A percentile compares a stretch with the other conserved stretches of the same genome.
These are phyloP conservation scores for Otatea glauca DNA, from an alignment of 176 grass and related monocot genomes.

Conservation along the genomic window DNA sequence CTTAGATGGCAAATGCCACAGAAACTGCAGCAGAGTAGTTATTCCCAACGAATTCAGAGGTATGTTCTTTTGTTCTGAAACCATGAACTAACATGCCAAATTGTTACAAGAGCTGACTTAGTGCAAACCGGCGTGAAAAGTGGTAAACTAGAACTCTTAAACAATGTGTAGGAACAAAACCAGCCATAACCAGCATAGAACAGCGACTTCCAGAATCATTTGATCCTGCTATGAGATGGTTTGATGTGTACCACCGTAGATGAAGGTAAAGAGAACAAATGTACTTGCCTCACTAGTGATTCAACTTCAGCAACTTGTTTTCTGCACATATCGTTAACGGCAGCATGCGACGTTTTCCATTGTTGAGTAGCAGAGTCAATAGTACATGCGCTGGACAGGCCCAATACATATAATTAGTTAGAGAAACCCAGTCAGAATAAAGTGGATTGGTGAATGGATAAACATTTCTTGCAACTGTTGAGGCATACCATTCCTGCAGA, in stretches of 20 bases:
- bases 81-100: neutral
- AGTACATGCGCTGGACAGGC: constrained; percentile 58
- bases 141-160: neutral
- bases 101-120: neutral
- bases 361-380: constrained; percentile 71
- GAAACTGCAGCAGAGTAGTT: neutral
- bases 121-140: constrained; percentile 3
- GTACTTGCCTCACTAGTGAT: constrained; percentile 68
- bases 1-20: neutral
- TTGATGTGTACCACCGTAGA: neutral
- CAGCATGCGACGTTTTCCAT: constrained; percentile 76
- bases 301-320: constrained; percentile 87
- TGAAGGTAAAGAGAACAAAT: constrained; percentile 11
- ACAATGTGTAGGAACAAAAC: neutral
- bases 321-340: constrained; percentile 65
- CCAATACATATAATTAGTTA: constrained; percentile 28
- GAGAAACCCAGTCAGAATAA: constrained; percentile 3
- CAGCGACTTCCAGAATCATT: neutral
- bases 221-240: neutral
- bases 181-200: neutral
- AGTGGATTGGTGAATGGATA: neutral
- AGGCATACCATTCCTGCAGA: constrained; percentile 73
- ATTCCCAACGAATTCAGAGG: neutral
- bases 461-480: neutral
- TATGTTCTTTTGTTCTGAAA: neutral